These are phyloP conservation scores for Phytophthora tubulina DNA, from an alignment of 352 stramenopile genomes.

Conservation along the genomic window DNA sequence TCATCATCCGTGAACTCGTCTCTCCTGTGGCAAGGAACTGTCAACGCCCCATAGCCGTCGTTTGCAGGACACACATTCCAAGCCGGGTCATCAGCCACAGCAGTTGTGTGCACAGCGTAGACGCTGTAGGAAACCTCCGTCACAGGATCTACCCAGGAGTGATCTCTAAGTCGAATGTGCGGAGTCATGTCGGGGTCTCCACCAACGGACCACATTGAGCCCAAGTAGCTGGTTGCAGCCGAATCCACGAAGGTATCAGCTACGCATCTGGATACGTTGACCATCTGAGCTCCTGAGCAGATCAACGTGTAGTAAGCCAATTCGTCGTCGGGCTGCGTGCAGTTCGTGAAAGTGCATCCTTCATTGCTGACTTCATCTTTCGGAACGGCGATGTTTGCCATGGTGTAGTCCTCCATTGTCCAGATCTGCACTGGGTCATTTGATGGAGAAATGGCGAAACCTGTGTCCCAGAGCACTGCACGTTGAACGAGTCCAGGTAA, in stretches of 20 bases:
- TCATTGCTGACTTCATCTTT: conserved; percentile 16
- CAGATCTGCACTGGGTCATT: conserved; percentile 34
- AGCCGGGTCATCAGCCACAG: conserved; percentile 24
- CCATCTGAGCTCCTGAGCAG: conserved; percentile 51
- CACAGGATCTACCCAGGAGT: conserved; percentile 33
- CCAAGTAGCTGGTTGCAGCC: conserved; percentile 20
- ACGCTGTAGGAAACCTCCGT: conserved; percentile 31
- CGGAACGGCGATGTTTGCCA: conserved; percentile 39
- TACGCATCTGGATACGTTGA: conserved; percentile 45
- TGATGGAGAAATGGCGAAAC: conserved; percentile 33
- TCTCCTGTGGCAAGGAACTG: conserved; percentile 33
- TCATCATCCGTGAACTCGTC: conserved; percentile 25
- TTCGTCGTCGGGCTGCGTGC: conserved; percentile 32
- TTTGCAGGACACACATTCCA: conserved; percentile 30
- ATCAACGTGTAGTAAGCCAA: conserved; percentile 33
- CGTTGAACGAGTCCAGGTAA: conserved; percentile 44
- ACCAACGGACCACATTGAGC: conserved; percentile 41
- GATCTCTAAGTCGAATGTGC: conserved; percentile 32
- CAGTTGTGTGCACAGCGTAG: conserved; percentile 35
- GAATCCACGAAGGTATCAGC: conserved; percentile 34
- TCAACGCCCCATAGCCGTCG: conserved; percentile 24
- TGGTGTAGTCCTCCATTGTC: conserved; percentile 30
- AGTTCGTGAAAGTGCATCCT: conserved; percentile 36
- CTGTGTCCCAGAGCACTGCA: conserved; percentile 50
- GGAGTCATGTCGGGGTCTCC: conserved; percentile 29